Evolutionary conservation across 208 protist species (phyloP), one percentile per base, ranked within the genome.

Genomic region (Wallacemonas sp.): DNA sequence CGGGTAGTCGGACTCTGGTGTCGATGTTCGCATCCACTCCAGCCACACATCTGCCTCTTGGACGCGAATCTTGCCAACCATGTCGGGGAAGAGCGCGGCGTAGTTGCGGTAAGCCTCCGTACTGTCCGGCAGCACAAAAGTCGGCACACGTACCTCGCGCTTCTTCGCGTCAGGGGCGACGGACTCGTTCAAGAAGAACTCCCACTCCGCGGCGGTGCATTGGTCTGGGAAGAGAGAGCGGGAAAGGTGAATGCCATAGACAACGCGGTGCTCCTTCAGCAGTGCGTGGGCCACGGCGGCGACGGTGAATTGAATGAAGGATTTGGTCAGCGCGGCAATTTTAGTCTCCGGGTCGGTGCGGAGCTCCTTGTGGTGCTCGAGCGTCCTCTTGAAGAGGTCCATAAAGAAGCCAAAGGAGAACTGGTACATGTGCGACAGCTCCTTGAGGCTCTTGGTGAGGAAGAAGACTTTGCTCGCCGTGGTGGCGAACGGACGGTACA

Each of bases 341-440:
- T 97, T 96, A 8, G 84, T 90, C 49, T 96, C 90, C 0, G 86
- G 70, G 69, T 92, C 88, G 14, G 82, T 93, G 55, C 80, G 80
- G 21, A 89, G 68, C 22, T 88, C 82, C 61, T 81, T 81, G 70
- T 95, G 88, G 21, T 61, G 62, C 42, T 44, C 66, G 42, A 94
- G 75, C n/a, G 86, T 86, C 9, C 79, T 72, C 39, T 70, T 67
- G 73, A 95, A 96, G 22, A 97, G 73, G 30, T 70, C 60, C 66
- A 99, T 82, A 75, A 98, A 99, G 12, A 90, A 72, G 33, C 84
- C 62, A 15, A 98, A 91, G 36, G 92, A 96, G 77, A 99, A 99
- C 70, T 97, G 92, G 70, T 99, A 99, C 97, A 99, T 99, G 69
- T 97, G 85, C 54, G 97, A 99, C 1, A 99, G 68, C 36, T 81